Evolutionary conservation across 306 rosid genomes (phyloP).

Genomic region (Heteromeles arbutifolia): DNA sequence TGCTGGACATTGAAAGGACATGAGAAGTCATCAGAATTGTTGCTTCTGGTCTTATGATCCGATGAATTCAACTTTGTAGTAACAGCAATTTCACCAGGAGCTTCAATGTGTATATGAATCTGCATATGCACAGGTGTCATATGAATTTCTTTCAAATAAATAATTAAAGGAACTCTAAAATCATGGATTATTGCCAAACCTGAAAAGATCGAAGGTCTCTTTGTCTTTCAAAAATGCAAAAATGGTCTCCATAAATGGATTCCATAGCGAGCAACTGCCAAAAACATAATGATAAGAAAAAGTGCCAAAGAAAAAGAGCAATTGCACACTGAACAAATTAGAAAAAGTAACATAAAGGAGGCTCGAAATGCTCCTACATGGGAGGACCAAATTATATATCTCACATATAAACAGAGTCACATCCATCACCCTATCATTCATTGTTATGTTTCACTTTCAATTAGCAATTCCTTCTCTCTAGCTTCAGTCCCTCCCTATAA

Average conservation of each 20-base stretch:
- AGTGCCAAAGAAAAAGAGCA: neutral
- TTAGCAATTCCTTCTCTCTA: neutral
- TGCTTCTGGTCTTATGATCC: constrained; percentile 16
- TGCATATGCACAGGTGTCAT: constrained; percentile 20
- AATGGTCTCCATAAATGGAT: constrained; percentile 71
- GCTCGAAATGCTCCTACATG: neutral
- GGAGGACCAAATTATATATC: neutral
- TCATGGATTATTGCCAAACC: constrained; percentile 41
- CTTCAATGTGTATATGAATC: constrained; percentile 55
- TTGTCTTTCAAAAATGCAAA: constrained; percentile 46
- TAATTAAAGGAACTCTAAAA: constrained; percentile 2
- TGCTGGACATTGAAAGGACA: constrained; percentile 63
- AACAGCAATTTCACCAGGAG: constrained; percentile 44
- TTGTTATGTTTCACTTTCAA: neutral
- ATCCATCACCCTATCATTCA: neutral
- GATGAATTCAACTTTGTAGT: constrained; percentile 48
- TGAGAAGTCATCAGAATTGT: constrained; percentile 37
- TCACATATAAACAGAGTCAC: neutral
- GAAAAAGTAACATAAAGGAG: neutral
- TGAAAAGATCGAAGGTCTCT: constrained; percentile 54
- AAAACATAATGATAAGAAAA: constrained; percentile 17
- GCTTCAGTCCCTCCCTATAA: neutral
- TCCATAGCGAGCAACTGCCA: constrained; percentile 74
- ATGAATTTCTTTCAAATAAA: constrained; percentile 1
- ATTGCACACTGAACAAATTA: neutral